Evolutionary conservation across 306 rosid species (phyloP).

Genomic region (Quercus ilex): DNA sequence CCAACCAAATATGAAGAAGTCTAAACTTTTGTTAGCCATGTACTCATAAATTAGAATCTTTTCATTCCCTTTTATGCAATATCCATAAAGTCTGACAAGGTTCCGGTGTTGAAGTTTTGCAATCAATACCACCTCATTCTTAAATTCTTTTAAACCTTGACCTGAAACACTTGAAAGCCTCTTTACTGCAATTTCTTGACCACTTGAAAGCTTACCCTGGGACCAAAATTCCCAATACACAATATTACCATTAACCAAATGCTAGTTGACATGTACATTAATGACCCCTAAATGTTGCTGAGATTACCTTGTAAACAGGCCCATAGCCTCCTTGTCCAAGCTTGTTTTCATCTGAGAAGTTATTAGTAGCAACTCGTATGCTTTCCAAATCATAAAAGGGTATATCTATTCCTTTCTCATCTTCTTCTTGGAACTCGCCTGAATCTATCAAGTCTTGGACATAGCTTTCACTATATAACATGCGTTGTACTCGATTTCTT

Average conservation of each 20-base stretch:
- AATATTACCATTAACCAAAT: no score
- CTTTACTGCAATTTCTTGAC: slow-evolving; percentile 39
- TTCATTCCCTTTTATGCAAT: slow-evolving; percentile 38
- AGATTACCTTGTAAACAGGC: slow-evolving; percentile 47
- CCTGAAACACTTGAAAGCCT: slow-evolving; percentile 43
- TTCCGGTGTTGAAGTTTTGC: slow-evolving; percentile 52
- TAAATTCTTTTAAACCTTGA: slow-evolving; percentile 48
- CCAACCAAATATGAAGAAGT: slow-evolving; percentile 45
- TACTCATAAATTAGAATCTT: slow-evolving; percentile 44
- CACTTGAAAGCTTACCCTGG: slow-evolving; percentile 36
- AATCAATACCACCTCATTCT: slow-evolving; percentile 35
- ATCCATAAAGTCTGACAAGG: slow-evolving; percentile 45
- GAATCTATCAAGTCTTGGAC: no score
- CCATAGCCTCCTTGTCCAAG: slow-evolving; percentile 65
- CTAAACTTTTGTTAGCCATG: slow-evolving; percentile 50
- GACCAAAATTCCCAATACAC: background rate
- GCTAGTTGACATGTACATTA: background rate
- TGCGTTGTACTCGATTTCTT: no score
- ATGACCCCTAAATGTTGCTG: background rate
- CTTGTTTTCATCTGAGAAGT: slow-evolving; percentile 1
- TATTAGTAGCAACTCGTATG: no score
- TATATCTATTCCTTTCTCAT: slow-evolving; percentile 20
- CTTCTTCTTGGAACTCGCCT: slow-evolving; percentile 25
- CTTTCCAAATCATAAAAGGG: no score
- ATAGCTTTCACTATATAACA: no score